phyloP scores from a whole-genome alignment of 228 moss, liverwort and hornwort species.

The Sphagnum magellanicum region DNA sequence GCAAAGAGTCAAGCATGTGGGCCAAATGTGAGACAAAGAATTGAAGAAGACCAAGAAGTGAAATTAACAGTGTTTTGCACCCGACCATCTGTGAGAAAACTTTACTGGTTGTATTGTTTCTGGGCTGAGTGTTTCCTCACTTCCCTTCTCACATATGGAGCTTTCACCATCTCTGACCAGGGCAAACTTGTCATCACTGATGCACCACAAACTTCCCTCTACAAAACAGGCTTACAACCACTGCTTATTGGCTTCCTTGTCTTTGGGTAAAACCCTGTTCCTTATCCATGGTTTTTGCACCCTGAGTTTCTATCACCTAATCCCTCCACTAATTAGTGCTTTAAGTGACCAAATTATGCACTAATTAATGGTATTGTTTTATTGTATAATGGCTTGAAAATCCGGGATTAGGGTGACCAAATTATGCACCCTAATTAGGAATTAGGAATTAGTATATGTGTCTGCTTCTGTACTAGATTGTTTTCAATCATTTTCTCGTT shows the following conservation, averaged over 20 bases:
- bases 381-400: no score
- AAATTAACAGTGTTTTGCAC: constrained; percentile 49
- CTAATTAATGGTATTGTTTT: no score
- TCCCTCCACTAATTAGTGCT: no score
- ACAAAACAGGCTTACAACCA: constrained; percentile 17
- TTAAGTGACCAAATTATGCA: no score
- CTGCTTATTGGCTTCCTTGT: constrained; percentile 26
- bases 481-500: no score
- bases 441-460: no score
- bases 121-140: constrained; percentile 45
- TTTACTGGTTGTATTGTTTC: constrained; percentile 39
- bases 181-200: constrained; percentile 5
- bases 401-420: no score
- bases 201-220: constrained; percentile 11
- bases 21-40: constrained; percentile 39
- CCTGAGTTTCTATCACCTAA: no score
- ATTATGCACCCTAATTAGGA: no score
- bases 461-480: no score
- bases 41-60: constrained; percentile 52
- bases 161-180: constrained; percentile 23
- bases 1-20: constrained; percentile 35
- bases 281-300: no score
- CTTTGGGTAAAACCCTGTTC: constrained; percentile 21
- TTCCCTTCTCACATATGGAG: constrained; percentile 49
- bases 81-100: constrained; percentile 27